Percentiles rank a stretch among this genome's conserved stretches.
Evolutionary conservation across 108 stramenopile genomes (phyloP).

Genomic region (Cyclotella distinguenda): DNA sequence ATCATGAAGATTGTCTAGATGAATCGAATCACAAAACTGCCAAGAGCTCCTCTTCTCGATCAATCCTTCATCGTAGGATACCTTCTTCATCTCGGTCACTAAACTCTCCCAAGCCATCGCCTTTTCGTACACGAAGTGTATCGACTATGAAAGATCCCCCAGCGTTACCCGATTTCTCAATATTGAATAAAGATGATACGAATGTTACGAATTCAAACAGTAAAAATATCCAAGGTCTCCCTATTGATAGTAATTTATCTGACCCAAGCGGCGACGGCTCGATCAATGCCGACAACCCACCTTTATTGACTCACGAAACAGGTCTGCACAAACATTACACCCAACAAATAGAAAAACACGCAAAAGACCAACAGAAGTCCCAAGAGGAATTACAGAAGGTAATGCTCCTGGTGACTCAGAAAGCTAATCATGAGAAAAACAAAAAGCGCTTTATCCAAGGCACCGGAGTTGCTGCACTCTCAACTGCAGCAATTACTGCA

Average conservation of each 20-base stretch:
- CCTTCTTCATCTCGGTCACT: too few species aligned
- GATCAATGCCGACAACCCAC: not conserved
- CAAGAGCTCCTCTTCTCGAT: slow-evolving; percentile 18
- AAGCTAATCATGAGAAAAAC: slow-evolving; percentile 41
- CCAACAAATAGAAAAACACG: slow-evolving; percentile 43
- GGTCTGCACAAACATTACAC: slow-evolving; percentile 48
- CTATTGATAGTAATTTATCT: too few species aligned
- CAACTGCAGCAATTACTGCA: slow-evolving; percentile 72
- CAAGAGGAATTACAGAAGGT: slow-evolving; percentile 39
- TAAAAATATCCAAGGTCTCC: not conserved
- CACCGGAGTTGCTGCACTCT: slow-evolving; percentile 70
- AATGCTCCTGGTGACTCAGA: slow-evolving; percentile 7
- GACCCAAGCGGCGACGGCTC: too few species aligned
- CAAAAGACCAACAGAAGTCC: slow-evolving; percentile 34
- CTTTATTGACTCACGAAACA: slow-evolving; percentile 13
- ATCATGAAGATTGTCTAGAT: not conserved
- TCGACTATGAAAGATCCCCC: not conserved
- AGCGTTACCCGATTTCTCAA: not conserved
- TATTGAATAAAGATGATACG: not conserved
- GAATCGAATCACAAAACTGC: not conserved
- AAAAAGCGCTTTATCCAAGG: slow-evolving; percentile 60
- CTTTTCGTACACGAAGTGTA: slow-evolving; percentile 10
- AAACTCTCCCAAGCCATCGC: slow-evolving; percentile 18
- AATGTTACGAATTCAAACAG: not conserved
- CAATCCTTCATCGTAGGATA: slow-evolving; percentile 12